A percentile compares a stretch with the other conserved stretches of the same genome.
Conservation (phyloP, 805 yeast genomes). For the Ogataea polymorpha region DNA sequence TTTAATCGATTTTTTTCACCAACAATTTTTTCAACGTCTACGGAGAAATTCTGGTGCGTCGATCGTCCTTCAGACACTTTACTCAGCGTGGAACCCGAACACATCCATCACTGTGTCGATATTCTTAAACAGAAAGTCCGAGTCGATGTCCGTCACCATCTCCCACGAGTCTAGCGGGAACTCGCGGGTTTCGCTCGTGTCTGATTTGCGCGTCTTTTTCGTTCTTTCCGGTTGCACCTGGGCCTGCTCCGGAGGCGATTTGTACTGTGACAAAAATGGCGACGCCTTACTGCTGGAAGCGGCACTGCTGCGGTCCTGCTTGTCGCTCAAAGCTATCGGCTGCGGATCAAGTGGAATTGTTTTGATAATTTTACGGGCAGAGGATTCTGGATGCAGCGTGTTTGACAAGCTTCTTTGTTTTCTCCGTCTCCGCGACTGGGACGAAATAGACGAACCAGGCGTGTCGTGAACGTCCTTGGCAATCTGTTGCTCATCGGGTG, state of each 20-base stretch:
- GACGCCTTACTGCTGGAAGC: slow-evolving; percentile 19
- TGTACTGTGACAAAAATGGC: slow-evolving; percentile 18
- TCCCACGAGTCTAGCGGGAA: slow-evolving; percentile 41
- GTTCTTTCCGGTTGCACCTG: background rate
- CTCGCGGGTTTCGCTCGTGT: slow-evolving; percentile 14
- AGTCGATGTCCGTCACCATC: slow-evolving; percentile 38
- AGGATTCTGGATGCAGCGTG: slow-evolving; percentile 60
- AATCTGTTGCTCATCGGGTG: slow-evolving; percentile 21
- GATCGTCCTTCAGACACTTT: slow-evolving; percentile 4
- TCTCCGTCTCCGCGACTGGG: slow-evolving; percentile 24
- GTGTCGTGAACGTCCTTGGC: slow-evolving; percentile 20
- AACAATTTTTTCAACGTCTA: slow-evolving; percentile 10
- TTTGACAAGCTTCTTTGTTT: slow-evolving; percentile 51
- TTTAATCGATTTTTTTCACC: slow-evolving; percentile 12
- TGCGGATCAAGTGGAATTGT: slow-evolving; percentile 83
- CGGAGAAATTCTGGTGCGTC: slow-evolving; percentile 7
- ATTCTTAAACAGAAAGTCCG: slow-evolving; percentile 68
- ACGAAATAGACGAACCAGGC: slow-evolving; percentile 21
- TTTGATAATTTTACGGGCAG: slow-evolving; percentile 70
- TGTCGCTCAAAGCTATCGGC: slow-evolving; percentile 50
- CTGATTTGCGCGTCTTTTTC: background rate
- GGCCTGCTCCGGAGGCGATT: slow-evolving; percentile 18
- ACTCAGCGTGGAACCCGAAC: slow-evolving; percentile 76
- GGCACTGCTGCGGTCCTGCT: slow-evolving; percentile 22
- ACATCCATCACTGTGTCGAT: slow-evolving; percentile 89